A percentile compares a stretch with the other conserved stretches of the same genome.
Conservation (phyloP, 768 basidiomycete species). For the Royoungia palumana region DNA sequence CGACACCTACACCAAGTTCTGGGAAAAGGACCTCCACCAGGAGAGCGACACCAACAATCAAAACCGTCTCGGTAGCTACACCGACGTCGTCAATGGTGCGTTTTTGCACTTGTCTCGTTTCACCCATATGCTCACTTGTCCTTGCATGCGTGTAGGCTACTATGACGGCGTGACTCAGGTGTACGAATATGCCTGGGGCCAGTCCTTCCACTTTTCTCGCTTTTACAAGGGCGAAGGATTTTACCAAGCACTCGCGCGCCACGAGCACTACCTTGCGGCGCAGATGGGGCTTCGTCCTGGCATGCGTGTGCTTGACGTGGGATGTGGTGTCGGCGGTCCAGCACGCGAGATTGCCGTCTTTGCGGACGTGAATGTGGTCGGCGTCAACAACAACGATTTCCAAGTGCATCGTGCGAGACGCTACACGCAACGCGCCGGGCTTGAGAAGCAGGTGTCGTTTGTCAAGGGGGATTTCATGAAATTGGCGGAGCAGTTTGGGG, state of each 20-base stretch:
- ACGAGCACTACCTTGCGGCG: conserved; percentile 94
- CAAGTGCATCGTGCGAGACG: conserved; percentile 83
- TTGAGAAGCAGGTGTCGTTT: conserved; percentile 75
- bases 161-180: conserved; percentile 96
- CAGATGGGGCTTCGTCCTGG: conserved; percentile 82
- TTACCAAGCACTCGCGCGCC: conserved; percentile 71
- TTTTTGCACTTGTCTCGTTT: conserved; percentile 6
- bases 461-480: conserved; percentile 98
- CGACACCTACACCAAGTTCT: conserved; percentile 85
- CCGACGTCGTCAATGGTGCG: conserved; percentile 90
- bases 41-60: conserved; percentile 66
- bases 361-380: conserved; percentile 78
- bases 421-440: conserved; percentile 75
- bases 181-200: conserved; percentile 92
- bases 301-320: conserved; percentile 97
- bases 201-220: conserved; percentile 94
- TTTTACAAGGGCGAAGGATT: conserved; percentile 91
- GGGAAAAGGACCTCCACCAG: conserved; percentile 76
- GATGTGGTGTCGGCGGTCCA: conserved; percentile 97
- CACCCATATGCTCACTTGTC: background rate
- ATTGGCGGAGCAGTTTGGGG: conserved; percentile 85
- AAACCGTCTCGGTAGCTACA: conserved; percentile 76
- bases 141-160: conserved; percentile 56
- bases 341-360: conserved; percentile 94
- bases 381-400: conserved; percentile 95